Evolutionary conservation across 2,329 filamentous ascomycete genomes (phyloP), one percentile per base, ranked within the genome.

Genomic region (Corynespora cassiicola): DNA sequence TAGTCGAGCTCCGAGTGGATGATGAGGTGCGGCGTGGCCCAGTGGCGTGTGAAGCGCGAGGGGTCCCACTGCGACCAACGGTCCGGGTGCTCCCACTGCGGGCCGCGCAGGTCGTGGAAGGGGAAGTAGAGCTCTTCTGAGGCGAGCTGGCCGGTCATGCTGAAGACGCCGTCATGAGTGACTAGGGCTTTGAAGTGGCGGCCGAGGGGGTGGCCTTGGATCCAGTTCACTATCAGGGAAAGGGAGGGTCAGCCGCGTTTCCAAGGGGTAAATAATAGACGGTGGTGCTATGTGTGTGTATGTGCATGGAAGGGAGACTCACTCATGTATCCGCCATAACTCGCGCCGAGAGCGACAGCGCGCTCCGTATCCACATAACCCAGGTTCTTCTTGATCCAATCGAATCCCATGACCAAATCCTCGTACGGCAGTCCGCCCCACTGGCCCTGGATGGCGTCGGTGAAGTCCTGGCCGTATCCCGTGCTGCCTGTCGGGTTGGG

Each of bases 1-100:
- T 96, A 97, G 67, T 97, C 92, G 20, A 94, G 77, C 57, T 94
- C 89, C 59, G 84, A 92, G 69, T 97, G 92, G 37, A 97, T 90
- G 45, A 95, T 84, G 46, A 99, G 75, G 69, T 94, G 86, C 1
- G 94, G 94, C 1, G 91, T 96, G 1, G 80, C 74, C 91, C 91
- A 96, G 52, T 92, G 78, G 22, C 77, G 68, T 0, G 78, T 74
- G 53, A 78, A 75, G 4, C 69, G 68, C 12, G 73, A 75, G 0
- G 82, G 82, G 56, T 85, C 80, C 77, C 80, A 85, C 31, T 74
- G 63, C 17, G 70, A 68, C 78, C 80, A 84, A 7, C 68, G 68
- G 31, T 76, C 70, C 11, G 56, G 52, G n/a, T 66, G 61, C 7
- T 58, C 45, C 68, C 68, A 71, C 10, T 62, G 57, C 10, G 42